phyloP scores from a whole-genome alignment of 768 basidiomycete genomes.

The Naematelia aurantialba region DNA sequence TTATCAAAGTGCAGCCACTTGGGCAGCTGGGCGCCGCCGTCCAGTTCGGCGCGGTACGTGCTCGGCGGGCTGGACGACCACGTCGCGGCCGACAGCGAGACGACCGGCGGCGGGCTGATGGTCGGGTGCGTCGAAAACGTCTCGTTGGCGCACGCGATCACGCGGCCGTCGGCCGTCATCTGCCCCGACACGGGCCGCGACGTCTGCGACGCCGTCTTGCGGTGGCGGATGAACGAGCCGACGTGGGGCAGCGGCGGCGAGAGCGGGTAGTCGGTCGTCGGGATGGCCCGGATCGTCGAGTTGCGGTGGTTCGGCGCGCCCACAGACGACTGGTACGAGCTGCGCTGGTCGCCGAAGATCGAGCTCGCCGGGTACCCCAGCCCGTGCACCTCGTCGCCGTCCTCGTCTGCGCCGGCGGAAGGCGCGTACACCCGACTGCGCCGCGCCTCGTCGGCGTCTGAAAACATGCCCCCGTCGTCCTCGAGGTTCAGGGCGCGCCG shows the following conservation, averaged over 20 bases:
- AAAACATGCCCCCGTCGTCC: conserved; percentile 30
- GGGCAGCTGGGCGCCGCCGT: conserved; percentile 38
- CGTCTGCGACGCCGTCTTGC: not conserved
- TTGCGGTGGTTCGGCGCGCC: conserved; percentile 7
- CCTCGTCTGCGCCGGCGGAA: conserved; percentile 7
- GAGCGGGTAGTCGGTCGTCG: conserved; percentile 22
- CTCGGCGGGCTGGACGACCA: conserved; percentile 48
- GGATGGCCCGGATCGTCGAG: conserved; percentile 44
- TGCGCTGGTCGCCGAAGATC: conserved; percentile 44
- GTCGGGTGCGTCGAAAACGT: conserved; percentile 49
- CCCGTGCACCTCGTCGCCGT: conserved; percentile 25
- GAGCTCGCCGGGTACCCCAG: conserved; percentile 46
- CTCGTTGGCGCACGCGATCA: conserved; percentile 43
- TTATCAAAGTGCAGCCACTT: conserved; percentile 49
- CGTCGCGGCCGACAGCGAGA: conserved; percentile 45
- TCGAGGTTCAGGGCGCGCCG: conserved; percentile 10
- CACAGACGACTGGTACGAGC: conserved; percentile 15
- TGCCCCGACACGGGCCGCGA: conserved; percentile 5
- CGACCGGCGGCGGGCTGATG: conserved; percentile 46
- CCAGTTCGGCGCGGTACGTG: conserved; percentile 45
- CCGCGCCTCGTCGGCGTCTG: conserved; percentile 42
- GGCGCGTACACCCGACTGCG: conserved; percentile 31
- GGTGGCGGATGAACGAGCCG: conserved; percentile 40
- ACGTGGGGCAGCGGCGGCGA: conserved; percentile 48
- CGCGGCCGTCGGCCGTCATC: conserved; percentile 30